A percentile compares a stretch with the other conserved stretches of the same genome.
These are phyloP conservation scores for Candida vaughaniae DNA, from an alignment of 805 yeast species.

Conservation along the genomic window DNA sequence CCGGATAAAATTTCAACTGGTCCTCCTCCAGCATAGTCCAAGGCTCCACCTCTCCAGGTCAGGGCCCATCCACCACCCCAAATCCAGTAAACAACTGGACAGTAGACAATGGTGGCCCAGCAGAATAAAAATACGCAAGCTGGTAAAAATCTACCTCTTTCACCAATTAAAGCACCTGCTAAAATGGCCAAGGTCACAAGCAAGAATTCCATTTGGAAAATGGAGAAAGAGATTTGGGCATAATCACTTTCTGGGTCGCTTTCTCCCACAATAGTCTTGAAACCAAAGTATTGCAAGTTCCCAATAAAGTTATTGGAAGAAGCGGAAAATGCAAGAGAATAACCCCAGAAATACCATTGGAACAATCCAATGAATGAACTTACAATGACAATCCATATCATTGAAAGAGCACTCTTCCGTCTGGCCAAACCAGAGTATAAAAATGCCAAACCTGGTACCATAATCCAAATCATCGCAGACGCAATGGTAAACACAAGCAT, in stretches of 20 bases:
- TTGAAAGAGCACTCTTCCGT: conserved; percentile 82
- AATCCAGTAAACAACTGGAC: conserved; percentile 94
- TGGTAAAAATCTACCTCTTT: conserved; percentile 87
- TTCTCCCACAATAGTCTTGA: conserved; percentile 63
- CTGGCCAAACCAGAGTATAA: conserved; percentile 89
- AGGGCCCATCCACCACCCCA: conserved; percentile 98
- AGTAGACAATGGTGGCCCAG: conserved; percentile 90
- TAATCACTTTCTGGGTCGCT: conserved; percentile 42
- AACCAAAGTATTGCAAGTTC: conserved; percentile 77
- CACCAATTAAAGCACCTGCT: conserved; percentile 85
- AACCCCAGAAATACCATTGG: conserved; percentile 99
- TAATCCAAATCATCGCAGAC: conserved; percentile 73
- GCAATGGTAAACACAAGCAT: conserved; percentile 53
- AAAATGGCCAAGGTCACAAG: conserved; percentile 90
- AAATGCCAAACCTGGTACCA: conserved; percentile 95
- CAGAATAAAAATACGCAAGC: conserved; percentile 76
- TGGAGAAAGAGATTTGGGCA: conserved; percentile 83
- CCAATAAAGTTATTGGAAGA: conserved; percentile 88
- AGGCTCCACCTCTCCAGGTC: conserved; percentile 72
- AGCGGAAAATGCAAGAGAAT: conserved; percentile 82
- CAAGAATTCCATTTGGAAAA: conserved; percentile 87
- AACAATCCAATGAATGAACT: conserved; percentile 71
- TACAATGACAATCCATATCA: conserved; percentile 78
- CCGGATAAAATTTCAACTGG: conserved; percentile 94
- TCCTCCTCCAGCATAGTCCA: conserved; percentile 98